A percentile compares a stretch with the other conserved stretches of the same genome.
These are phyloP conservation scores for Aphanomyces stellatus DNA, from an alignment of 352 stramenopile genomes.

Conservation along the genomic window DNA sequence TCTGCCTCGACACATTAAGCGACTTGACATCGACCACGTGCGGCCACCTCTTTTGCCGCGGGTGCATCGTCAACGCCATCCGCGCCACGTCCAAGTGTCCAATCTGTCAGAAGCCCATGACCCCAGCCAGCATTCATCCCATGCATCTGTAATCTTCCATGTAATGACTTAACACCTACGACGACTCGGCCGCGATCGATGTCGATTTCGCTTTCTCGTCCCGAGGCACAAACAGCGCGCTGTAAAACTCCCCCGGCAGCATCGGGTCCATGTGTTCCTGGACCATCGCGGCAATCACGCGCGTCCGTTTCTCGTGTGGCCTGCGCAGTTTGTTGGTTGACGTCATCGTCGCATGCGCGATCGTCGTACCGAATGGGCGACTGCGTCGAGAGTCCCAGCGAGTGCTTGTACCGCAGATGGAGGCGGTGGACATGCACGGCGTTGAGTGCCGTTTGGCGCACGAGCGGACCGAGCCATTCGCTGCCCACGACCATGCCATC, in stretches of 20 bases:
- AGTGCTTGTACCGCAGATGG: slow-evolving; percentile 16
- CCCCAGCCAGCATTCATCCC: not conserved
- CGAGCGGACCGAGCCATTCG: slow-evolving; percentile 65
- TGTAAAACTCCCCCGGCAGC: slow-evolving; percentile 81
- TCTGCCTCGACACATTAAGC: slow-evolving; percentile 7
- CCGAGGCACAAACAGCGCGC: slow-evolving; percentile 44
- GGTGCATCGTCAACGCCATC: slow-evolving; percentile 4
- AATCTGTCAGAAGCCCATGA: not conserved
- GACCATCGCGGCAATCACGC: slow-evolving; percentile 58
- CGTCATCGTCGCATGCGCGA: not conserved
- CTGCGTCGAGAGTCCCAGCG: slow-evolving; percentile 13
- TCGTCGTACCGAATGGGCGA: slow-evolving; percentile 14
- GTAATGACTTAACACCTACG: not conserved
- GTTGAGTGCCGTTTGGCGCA: slow-evolving; percentile 81
- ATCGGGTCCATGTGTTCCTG: slow-evolving; percentile 76
- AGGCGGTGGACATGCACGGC: slow-evolving; percentile 25
- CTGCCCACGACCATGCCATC: slow-evolving; percentile 78
- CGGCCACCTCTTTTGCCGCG: slow-evolving; percentile 10
- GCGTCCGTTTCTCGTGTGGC: slow-evolving; percentile 55
- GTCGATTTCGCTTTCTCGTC: not conserved
- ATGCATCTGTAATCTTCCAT: slow-evolving; percentile 2
- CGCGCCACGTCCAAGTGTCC: not conserved
- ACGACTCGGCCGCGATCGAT: not conserved
- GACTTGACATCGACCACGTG: slow-evolving; percentile 14
- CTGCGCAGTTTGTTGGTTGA: not conserved